Evolutionary conservation across 495 filamentous ascomycete genomes (phyloP), one percentile per base, ranked within the genome.

Genomic region (Penicillium psychrofluorescens): DNA sequence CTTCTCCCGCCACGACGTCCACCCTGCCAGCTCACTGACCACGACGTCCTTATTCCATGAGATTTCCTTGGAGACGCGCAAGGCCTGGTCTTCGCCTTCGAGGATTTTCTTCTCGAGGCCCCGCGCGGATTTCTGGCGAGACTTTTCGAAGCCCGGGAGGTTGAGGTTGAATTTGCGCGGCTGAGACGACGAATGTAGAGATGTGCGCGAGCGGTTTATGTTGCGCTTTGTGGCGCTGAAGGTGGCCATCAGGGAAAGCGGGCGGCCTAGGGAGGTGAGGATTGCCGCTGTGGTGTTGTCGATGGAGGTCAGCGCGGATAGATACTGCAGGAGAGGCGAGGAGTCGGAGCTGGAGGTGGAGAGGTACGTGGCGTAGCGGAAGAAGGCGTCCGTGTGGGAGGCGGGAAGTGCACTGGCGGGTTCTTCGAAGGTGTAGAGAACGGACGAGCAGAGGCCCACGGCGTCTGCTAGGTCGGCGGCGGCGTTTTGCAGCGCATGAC

Each of bases 11-110:
- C 87, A 79, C 11, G 92, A 88, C 54, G 95, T 87, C 85, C 91
- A 97, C 2, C 88, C 90, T 1, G 92, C 91, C 46, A 99, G 59
- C 61, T 99, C 94, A 7, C 80, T 73, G 10, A 94, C 91, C 6
- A 96, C 90, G 8, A 90, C 87, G 61, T 90, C 86, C 64, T 95
- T 90, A 40, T 90, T 95, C 59, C 94, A 96, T 30, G 86, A 68
- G 13, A 99, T 62, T 56, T 99, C 94, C 38, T 78, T 77, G 0
- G 83, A 81, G 12, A 95, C 59, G 16, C 70, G 72, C 30, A 79
- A 71, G 8, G 85, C 66, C 51, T 95, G 86, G 12, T 69, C 59
- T 48, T 83, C 74, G 11, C 72, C 75, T 16, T 78, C 76, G 36
- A 73, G 72, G 22, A 85, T 84, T 55, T 84, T 88, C 40, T 86